Percentiles rank a stretch among this genome's conserved stretches.
These are phyloP conservation scores for Bipolaris cookei DNA, from an alignment of 2,329 filamentous ascomycete genomes.

Conservation along the genomic window DNA sequence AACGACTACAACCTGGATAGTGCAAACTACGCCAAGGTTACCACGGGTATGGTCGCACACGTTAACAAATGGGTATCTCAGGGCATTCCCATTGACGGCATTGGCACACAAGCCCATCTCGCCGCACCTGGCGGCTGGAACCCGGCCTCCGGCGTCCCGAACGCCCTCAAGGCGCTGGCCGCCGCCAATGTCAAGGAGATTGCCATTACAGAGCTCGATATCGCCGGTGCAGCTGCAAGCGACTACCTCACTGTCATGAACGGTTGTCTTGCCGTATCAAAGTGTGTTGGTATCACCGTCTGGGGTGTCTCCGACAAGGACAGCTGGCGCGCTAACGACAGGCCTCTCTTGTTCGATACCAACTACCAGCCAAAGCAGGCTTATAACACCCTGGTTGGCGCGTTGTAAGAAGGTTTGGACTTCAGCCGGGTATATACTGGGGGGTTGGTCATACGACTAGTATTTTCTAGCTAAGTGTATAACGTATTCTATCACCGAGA, in stretches of 20 bases:
- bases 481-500: too few species aligned
- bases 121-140: constrained; percentile 43
- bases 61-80: constrained; percentile 69
- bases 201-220: constrained; percentile 72
- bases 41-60: constrained; percentile 60
- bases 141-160: constrained; percentile 54
- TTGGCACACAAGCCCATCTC: constrained; percentile 66
- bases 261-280: constrained; percentile 63
- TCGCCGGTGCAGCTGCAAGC: constrained; percentile 61
- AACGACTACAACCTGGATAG: constrained; percentile 72
- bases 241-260: constrained; percentile 64
- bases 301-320: constrained; percentile 61
- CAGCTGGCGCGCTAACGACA: constrained; percentile 48
- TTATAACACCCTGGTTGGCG: constrained; percentile 30
- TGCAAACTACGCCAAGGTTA: constrained; percentile 63
- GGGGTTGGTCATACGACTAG: too few species aligned
- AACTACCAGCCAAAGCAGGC: constrained; percentile 53
- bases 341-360: constrained; percentile 53
- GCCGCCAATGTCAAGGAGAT: constrained; percentile 60
- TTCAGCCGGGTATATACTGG: not conserved
- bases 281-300: constrained; percentile 71
- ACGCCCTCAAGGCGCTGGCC: constrained; percentile 61
- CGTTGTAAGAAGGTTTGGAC: not conserved
- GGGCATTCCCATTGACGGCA: constrained; percentile 70
- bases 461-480: too few species aligned